These are phyloP conservation scores for Seiridium unicorne DNA, from an alignment of 2,329 filamentous ascomycete genomes.

Conservation along the genomic window DNA sequence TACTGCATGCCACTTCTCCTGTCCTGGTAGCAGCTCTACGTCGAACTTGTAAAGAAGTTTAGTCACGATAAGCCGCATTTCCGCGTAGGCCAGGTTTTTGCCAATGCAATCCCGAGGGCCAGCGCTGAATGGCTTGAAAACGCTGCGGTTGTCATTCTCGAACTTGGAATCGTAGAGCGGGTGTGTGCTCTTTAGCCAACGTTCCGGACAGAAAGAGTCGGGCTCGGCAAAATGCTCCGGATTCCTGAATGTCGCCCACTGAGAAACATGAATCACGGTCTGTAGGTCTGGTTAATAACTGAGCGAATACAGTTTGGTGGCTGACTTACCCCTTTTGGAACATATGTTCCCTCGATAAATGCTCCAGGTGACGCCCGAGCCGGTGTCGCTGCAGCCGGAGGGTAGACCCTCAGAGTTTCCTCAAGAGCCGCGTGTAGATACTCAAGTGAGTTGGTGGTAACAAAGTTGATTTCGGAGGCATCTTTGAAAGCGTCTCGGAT, in stretches of 20 bases:
- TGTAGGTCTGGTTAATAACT: neutral
- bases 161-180: constrained; percentile 10
- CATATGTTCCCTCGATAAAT: constrained; percentile 12
- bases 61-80: constrained; percentile 31
- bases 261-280: constrained; percentile 40
- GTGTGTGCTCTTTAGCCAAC: constrained; percentile 13
- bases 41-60: constrained; percentile 34
- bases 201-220: constrained; percentile 15
- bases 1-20: constrained; percentile 5
- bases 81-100: constrained; percentile 29
- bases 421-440: constrained; percentile 8
- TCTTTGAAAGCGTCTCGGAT: neutral
- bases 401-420: constrained; percentile 7
- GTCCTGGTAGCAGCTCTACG: constrained; percentile 24
- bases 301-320: no score
- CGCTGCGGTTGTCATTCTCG: constrained; percentile 13
- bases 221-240: constrained; percentile 43
- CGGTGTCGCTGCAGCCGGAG: constrained; percentile 13
- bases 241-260: constrained; percentile 39
- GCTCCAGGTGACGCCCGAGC: constrained; percentile 24
- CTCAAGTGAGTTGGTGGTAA: neutral
- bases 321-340: constrained; percentile 9
- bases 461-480: constrained; percentile 1
- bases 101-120: constrained; percentile 17
- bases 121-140: constrained; percentile 16